Conservation (phyloP, 805 yeast genomes). For the Scheffersomyces spartinae region DNA sequence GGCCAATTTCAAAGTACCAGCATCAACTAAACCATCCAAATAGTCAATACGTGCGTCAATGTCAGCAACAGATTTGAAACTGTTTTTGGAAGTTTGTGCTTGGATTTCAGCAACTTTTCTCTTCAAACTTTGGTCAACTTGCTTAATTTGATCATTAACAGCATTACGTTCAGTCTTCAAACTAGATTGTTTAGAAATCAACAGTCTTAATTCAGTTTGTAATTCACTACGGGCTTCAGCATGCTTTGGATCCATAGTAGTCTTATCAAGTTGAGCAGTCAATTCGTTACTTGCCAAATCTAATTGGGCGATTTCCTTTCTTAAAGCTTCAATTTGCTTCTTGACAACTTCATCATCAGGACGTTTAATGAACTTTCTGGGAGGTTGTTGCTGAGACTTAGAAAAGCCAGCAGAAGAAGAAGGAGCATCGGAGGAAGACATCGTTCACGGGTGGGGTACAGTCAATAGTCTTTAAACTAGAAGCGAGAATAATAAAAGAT, state of each 20-base stretch:
- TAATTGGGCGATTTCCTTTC: slow-evolving; percentile 51
- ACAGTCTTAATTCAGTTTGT: slow-evolving; percentile 25
- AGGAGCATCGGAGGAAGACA: slow-evolving; percentile 2
- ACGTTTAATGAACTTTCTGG: slow-evolving; percentile 52
- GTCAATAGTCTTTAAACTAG: too few relatives aligned
- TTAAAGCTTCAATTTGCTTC: slow-evolving; percentile 40
- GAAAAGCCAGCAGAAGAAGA: too few relatives aligned
- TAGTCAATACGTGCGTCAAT: slow-evolving; percentile 53
- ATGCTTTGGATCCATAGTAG: slow-evolving; percentile 19
- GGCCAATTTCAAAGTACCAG: slow-evolving; percentile 75
- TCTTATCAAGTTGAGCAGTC: slow-evolving; percentile 40
- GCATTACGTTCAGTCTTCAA: slow-evolving; percentile 36
- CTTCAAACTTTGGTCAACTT: slow-evolving; percentile 58
- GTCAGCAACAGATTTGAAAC: slow-evolving; percentile 55
- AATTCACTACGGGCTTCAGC: slow-evolving; percentile 21
- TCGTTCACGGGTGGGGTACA: too few relatives aligned
- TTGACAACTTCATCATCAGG: slow-evolving; percentile 64
- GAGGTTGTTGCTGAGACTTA: too few relatives aligned
- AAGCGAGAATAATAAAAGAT: too few relatives aligned
- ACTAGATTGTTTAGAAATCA: slow-evolving; percentile 34
- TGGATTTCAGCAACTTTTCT: slow-evolving; percentile 67
- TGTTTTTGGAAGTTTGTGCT: slow-evolving; percentile 57
- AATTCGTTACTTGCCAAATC: slow-evolving; percentile 42
- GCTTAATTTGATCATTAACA: slow-evolving; percentile 61
- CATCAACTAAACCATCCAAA: slow-evolving; percentile 64